Base-by-base conservation (phyloP, 208 protist species). In the Crithidia thermophila region DNA sequence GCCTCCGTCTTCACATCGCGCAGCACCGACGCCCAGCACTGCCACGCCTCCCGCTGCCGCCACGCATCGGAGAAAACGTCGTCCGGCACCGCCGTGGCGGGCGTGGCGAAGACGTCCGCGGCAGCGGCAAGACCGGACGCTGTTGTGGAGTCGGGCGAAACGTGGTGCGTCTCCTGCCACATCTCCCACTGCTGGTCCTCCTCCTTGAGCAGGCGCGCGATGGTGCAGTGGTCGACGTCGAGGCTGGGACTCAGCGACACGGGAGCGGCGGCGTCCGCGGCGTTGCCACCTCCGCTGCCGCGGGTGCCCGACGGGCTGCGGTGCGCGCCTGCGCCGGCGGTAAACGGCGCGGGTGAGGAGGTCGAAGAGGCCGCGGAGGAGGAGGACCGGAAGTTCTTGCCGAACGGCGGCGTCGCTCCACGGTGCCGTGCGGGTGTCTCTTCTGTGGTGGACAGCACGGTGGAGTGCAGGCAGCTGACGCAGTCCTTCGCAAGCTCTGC, bases 151-250 rank as follows among this genome's bases (percentile, higher is more conserved):
- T n/a, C n/a, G n/a, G n/a, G n/a, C n/a, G 43, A 25, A 6, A 25
- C 5, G 16, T 27, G 43, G 9, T 14, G 3, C 10, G 42, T 18
- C 6, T 52, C 39, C 42, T 47, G 56, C 58, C 20, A 42, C 28
- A 0, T 16, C 18, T 36, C 20, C 58, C 67, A 66, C 50, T 39
- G 58, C 27, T 3, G 37, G 8, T 59, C 31, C 45, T 56, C 58
- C 10, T 50, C 67, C 10, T 16, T 20, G 31, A 66, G 40, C 39
- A 61, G 37, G 3, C 50, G 21, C 2, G 23, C 21, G 16, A 73
- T 47, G 14, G 59, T 61, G 67, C 59, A 62, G 59, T 57, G 67
- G n/a, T 74, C 59, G 13, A 55, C 49, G 16, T 67, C 52, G 11
- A 74, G 51, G 39, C 25, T 52, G 23, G 58, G 28, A 20, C 56